Conservation (phyloP, 441 rosid species). For the Cnidoscolus chayamansa region DNA sequence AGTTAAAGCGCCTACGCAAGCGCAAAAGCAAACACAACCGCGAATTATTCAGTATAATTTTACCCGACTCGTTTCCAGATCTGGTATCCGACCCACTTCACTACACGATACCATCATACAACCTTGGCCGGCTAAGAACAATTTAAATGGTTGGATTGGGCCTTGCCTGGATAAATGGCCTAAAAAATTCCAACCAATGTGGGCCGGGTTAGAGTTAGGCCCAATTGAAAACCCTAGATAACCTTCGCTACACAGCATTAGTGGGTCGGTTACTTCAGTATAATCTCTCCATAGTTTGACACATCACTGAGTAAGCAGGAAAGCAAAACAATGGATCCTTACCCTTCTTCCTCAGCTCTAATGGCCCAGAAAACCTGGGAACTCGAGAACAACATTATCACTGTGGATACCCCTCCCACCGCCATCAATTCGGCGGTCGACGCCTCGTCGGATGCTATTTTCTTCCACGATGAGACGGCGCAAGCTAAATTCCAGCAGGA, state of each 20-base stretch:
- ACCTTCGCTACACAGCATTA: no score
- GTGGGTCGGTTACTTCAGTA: no score
- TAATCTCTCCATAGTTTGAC: no score
- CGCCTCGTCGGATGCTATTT: constrained; percentile 65
- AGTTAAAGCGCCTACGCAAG: background rate
- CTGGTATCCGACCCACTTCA: background rate
- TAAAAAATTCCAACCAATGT: no score
- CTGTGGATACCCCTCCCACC: constrained; percentile 40
- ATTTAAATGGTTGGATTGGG: no score
- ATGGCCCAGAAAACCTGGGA: constrained; percentile 98
- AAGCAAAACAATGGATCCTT: constrained; percentile 43
- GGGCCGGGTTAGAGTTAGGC: no score
- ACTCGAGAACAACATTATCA: constrained; percentile 76
- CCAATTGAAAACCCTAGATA: no score
- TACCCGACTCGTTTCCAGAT: background rate
- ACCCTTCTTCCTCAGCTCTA: constrained; percentile 40
- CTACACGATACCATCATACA: no score
- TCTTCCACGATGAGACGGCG: constrained; percentile 73
- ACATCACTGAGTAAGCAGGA: no score
- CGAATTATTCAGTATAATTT: background rate
- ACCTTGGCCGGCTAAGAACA: no score
- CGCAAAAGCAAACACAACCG: background rate
- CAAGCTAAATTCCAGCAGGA: constrained; percentile 78
- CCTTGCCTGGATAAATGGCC: no score
- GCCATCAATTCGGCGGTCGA: constrained; percentile 26